Conservation (phyloP, 129 eudicot species). For the Tagetes patula region DNA sequence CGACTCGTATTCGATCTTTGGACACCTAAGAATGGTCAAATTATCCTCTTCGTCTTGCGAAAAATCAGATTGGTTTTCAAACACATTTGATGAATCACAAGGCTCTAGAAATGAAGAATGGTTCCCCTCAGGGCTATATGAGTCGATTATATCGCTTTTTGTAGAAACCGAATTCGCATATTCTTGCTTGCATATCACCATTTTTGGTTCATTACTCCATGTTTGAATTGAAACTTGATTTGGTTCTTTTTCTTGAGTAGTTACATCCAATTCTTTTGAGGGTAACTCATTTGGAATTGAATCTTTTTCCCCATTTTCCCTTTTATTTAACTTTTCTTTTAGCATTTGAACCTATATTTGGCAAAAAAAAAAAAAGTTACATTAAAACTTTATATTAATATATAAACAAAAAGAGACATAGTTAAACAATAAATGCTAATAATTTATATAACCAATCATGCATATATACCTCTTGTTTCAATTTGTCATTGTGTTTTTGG, state of each 20-base stretch:
- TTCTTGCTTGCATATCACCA: conserved; percentile 51
- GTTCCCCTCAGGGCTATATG: conserved; percentile 61
- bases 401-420: too few species aligned
- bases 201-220: conserved; percentile 26
- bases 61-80: conserved; percentile 51
- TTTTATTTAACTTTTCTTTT: conserved; percentile 39
- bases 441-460: not conserved
- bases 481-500: conserved; percentile 51
- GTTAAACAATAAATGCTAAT: too few species aligned
- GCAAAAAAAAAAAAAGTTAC: not conserved
- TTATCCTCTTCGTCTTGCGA: conserved; percentile 67
- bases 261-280: conserved; percentile 32
- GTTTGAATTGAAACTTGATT: conserved; percentile 27
- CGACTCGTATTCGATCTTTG: conserved; percentile 58
- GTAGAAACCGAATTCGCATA: conserved; percentile 70
- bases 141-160: conserved; percentile 70
- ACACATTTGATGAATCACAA: conserved; percentile 50
- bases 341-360: conserved; percentile 52
- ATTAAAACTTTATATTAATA: too few species aligned
- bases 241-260: conserved; percentile 31
- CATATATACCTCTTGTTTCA: conserved; percentile 59
- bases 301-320: conserved; percentile 31
- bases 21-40: conserved; percentile 49
- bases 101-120: conserved; percentile 52
- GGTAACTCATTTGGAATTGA: conserved; percentile 34